Base-by-base conservation (phyloP, 805 yeast genomes). In the Sungouiozyma intestinalis region DNA sequence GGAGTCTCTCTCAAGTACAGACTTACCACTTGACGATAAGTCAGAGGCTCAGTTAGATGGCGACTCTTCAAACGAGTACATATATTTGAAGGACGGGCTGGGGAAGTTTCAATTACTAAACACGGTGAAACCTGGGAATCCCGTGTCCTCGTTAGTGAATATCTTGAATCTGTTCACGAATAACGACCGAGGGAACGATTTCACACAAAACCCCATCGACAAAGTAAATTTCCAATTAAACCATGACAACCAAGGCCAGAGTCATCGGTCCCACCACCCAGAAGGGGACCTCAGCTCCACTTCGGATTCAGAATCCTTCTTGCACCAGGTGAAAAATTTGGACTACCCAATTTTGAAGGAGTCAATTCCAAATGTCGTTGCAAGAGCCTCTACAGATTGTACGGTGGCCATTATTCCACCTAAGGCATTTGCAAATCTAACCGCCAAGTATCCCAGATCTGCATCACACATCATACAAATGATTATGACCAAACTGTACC, bases 401-500 rank as follows among this genome's bases (percentile, higher is more conserved):
- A 88, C 97, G 0, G 82, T 90, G 41, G 95, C 97, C 0, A 82
- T 90, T 32, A 88, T 90, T 14, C 98, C 98, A 0, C 77, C 80
- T 1, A 79, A 77, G 40, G 84, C 97, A 0, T 92, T 90, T 51
- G 71, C 75, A 42, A 68, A 82, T 41, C 72, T 90, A 33, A 80
- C 83, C 5, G 57, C 67, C 24, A 83, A 79, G 51, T 85, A 79
- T 55, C 97, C 97, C 4, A 76, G 83, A 48, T 85, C 95, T 1
- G 81, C 96, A 0, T 85, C 96, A 0, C 96, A 88, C 60, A 88
- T 92, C 24, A 90, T 90, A 13, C 95, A 94, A 52, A 87, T 90
- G 76, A 85, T 90, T 18, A 65, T 90, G 43, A 81, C 94, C 1
- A 73, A 95, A 47, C 69, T 92, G 41, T 85, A 86, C 57, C 75